These are phyloP conservation scores for Abrus precatorius DNA, from an alignment of 306 rosid genomes.

Conservation along the genomic window DNA sequence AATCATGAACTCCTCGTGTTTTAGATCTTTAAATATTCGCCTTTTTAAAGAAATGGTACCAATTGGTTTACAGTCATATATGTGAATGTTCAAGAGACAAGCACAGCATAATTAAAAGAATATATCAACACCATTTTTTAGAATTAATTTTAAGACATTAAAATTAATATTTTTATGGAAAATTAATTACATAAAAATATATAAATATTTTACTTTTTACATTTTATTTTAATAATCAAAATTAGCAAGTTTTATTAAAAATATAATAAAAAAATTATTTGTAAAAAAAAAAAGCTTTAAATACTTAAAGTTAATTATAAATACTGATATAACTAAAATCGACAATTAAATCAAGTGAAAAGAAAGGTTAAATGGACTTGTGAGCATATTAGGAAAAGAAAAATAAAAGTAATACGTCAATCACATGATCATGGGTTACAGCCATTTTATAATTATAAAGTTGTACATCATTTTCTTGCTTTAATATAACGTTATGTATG, in stretches of 20 bases:
- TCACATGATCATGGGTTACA: slow-evolving; percentile 42
- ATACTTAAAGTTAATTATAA: too few relatives aligned
- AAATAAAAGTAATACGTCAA: slow-evolving; percentile 2
- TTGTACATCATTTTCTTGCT: slow-evolving; percentile 19
- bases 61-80: neutral
- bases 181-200: too few relatives aligned
- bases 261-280: too few relatives aligned
- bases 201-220: too few relatives aligned
- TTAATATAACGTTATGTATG: neutral
- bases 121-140: too few relatives aligned
- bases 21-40: slow-evolving; percentile 21
- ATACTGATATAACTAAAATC: too few relatives aligned
- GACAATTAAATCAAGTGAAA: neutral
- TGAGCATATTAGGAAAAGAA: neutral
- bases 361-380: slow-evolving; percentile 28
- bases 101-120: neutral
- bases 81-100: slow-evolving; percentile 15
- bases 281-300: too few relatives aligned
- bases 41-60: slow-evolving; percentile 4
- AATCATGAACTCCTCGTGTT: slow-evolving; percentile 8
- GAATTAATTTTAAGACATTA: too few relatives aligned
- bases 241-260: too few relatives aligned
- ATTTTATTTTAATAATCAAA: too few relatives aligned
- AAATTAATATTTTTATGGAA: too few relatives aligned
- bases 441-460: slow-evolving; percentile 36